Base-by-base conservation (phyloP, 2,329 filamentous ascomycete genomes). In the Verticillium dahliae region DNA sequence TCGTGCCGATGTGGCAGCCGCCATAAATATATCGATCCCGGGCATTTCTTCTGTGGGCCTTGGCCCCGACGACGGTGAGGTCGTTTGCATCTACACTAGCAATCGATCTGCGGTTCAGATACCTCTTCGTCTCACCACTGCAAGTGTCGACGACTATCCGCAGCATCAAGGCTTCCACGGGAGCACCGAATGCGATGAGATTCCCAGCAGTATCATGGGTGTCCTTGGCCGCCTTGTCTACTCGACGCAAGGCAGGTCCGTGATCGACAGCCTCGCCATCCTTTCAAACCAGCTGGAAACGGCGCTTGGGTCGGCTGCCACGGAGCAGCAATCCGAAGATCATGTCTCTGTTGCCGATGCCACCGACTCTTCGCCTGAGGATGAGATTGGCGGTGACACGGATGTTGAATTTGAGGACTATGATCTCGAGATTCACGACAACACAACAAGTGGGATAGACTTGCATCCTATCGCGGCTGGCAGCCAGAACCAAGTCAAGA, bases 31-130 rank as follows among this genome's bases (percentile, higher is more conserved):
- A 54, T 78, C 74, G 7, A 76, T 85, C 56, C 65, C 75, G 1
- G 75, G 80, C 57, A 77, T 95, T 57, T 75, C 75, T 57, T 70
- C 79, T 38, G 75, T 96, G 31, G 75, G 76, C 38, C 76, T 78
- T 39, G 89, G 89, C 15, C 85, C 87, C 5, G 88, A 90, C 37
- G 89, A 94, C 72, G 90, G 90, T 58, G 85, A 90, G 61, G 79
- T 96, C 61, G 81, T 81, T 14, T 89, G 94, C 71, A 78, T 74
- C 4, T 90, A 78, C 63, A 64, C 60, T 10, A 71, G 75, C 60
- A 56, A 69, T 2, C 54, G 58, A 7, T 61, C 76, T 2, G 45
- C 63, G 1, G 22, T 58, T 3, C 64, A 71, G 15, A 62, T 81
- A 4, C 67, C 73, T 27, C 71, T 69, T 10, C 54, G 59, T 39